Percentiles rank a stretch among this genome's conserved stretches.
phyloP scores from a whole-genome alignment of 1,139 yeast species.

The Protomyces pachydermus region DNA sequence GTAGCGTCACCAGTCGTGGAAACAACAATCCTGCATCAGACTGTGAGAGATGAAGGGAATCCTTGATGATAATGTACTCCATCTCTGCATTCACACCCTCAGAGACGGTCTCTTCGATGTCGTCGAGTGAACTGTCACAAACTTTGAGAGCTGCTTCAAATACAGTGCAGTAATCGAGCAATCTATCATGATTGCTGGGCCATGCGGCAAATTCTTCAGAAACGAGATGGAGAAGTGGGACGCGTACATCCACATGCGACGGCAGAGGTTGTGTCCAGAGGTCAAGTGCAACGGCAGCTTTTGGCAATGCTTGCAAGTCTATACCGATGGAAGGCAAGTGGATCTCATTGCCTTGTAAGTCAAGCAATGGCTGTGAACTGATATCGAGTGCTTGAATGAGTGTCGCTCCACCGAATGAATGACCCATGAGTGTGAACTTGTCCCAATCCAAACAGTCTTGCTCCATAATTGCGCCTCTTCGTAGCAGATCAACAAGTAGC shows the following conservation, averaged over 20 bases:
- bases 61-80: neutral
- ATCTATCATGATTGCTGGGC: conserved; percentile 4
- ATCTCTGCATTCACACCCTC: neutral
- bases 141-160: neutral
- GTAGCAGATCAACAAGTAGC: neutral
- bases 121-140: neutral
- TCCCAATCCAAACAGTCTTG: neutral
- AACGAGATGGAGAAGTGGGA: neutral
- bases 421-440: neutral
- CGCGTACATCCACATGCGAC: neutral
- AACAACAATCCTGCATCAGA: conserved; percentile 1
- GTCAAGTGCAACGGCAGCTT: neutral
- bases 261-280: conserved; percentile 11
- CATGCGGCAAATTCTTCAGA: conserved; percentile 1
- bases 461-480: neutral
- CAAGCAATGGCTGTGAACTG: neutral
- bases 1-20: neutral
- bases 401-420: conserved; percentile 11
- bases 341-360: neutral
- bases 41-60: conserved; percentile 10
- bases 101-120: neutral
- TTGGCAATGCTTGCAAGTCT: neutral
- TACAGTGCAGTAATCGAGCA: neutral
- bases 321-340: neutral
- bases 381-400: neutral